These are phyloP conservation scores for Lasiosphaeria hispida DNA, from an alignment of 495 filamentous ascomycete genomes.

Conservation along the genomic window DNA sequence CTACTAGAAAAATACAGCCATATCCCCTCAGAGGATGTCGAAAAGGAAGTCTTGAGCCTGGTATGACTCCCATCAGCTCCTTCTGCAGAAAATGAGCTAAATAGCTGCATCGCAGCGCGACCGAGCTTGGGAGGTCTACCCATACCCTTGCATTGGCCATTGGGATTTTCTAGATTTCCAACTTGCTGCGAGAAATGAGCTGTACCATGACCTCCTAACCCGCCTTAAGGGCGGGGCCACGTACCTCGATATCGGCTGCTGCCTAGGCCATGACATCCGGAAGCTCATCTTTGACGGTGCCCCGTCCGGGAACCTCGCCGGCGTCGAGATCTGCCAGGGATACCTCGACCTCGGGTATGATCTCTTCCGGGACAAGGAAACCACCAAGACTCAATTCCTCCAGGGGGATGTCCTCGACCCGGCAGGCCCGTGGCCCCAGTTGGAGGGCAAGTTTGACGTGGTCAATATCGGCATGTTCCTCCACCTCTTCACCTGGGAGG, in stretches of 20 bases:
- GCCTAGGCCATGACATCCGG: slow-evolving; percentile 52
- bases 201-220: slow-evolving; percentile 40
- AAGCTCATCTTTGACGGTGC: slow-evolving; percentile 49
- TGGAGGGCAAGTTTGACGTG: slow-evolving; percentile 29
- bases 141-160: slow-evolving; percentile 50
- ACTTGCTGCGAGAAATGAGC: slow-evolving; percentile 23
- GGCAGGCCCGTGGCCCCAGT: slow-evolving; percentile 18
- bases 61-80: no score
- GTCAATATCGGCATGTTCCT: slow-evolving; percentile 45
- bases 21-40: no score
- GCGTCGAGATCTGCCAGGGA: slow-evolving; percentile 45
- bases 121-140: slow-evolving; percentile 44
- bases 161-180: slow-evolving; percentile 41
- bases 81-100: no score
- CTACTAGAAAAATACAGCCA: no score
- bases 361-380: slow-evolving; percentile 35
- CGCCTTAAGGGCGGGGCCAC: slow-evolving; percentile 36
- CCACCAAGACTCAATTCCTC: slow-evolving; percentile 20
- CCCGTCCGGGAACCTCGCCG: slow-evolving; percentile 39
- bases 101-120: slow-evolving; percentile 32
- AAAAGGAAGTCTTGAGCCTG: no score
- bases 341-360: slow-evolving; percentile 55
- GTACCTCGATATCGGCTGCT: slow-evolving; percentile 51
- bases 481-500: slow-evolving; percentile 44
- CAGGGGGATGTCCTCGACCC: slow-evolving; percentile 32